Conservation (phyloP, 2,329 filamentous ascomycete species). For the Teratosphaeria destructans region DNA sequence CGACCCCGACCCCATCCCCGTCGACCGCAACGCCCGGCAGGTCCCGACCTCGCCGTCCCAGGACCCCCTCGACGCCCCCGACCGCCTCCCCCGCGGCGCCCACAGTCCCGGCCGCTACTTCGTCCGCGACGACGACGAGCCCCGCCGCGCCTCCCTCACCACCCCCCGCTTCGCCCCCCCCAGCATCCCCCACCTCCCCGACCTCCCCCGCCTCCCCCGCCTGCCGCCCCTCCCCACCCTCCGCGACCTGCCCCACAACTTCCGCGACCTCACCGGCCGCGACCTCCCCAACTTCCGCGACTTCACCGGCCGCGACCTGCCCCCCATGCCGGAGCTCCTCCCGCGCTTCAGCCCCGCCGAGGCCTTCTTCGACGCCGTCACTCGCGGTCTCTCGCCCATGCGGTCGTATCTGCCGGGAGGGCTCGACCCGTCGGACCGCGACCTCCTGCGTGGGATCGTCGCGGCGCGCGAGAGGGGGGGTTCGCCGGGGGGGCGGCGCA, state of each 20-base stretch:
- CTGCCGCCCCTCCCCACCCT: conserved; percentile 12
- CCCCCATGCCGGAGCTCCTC: conserved; percentile 27
- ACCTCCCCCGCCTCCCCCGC: conserved; percentile 7
- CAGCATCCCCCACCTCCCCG: conserved; percentile 18
- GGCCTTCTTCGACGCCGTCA: conserved; percentile 36
- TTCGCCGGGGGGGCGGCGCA: conserved; percentile 8
- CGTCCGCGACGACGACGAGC: conserved; percentile 18
- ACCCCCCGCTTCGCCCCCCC: conserved; percentile 22
- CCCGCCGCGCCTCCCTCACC: conserved; percentile 17
- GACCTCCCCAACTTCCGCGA: conserved; percentile 12
- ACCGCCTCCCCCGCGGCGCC: conserved; percentile 10
- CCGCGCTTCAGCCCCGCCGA: conserved; percentile 35
- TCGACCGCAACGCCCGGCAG: conserved; percentile 9
- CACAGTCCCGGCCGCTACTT: conserved; percentile 24
- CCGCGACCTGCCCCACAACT: conserved; percentile 19
- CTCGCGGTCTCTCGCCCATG: conserved; percentile 35
- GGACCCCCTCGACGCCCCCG: conserved; percentile 3
- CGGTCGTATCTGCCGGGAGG: conserved; percentile 34
- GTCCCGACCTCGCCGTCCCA: conserved; percentile 12
- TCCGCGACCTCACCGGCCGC: not conserved
- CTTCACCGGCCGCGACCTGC: conserved; percentile 3
- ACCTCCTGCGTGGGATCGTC: not conserved
- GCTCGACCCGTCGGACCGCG: conserved; percentile 15
- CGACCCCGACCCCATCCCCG: conserved; percentile 1
- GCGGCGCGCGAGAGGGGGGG: not conserved